Evolutionary conservation across 345 rosid species (phyloP), one percentile per base, ranked within the genome.

Genomic region (Eutrema yunnanense): DNA sequence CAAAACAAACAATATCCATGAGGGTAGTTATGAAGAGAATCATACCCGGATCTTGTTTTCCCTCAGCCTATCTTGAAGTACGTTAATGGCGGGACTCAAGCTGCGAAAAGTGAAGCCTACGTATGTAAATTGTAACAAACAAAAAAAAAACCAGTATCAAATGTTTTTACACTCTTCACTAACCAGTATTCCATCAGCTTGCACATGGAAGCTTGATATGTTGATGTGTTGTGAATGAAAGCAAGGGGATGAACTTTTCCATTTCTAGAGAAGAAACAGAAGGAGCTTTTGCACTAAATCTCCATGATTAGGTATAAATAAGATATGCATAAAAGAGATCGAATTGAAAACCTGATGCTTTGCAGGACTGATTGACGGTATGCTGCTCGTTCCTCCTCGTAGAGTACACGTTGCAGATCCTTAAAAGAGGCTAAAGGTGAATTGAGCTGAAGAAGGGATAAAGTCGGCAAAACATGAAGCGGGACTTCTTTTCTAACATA

Each of bases 181-280:
- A 59, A 94, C 99, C 99, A 95, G 71, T 92, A 88, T 65, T 95
- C 99, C 8, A 95, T 95, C 69, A 95, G 79, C 79, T 92, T 95
- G 93, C 97, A 95, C 84, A 92, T 75, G 54, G 99, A 88, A 71
- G 99, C 96, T 81, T 92, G 96, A 81, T 95, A 95, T 4, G 97
- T 95, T 2, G 97, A 88, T 32, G 96, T 86, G 83, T 92, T 96
- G 81, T 95, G 96, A 63, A 95, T 87, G 81, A 81, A 92, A 63
- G 94, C 73, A 68, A 95, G 90, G 2, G 98, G 98, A 79, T 95
- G 98, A 63, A 85, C 85, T 83, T 82, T 92, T 55, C 94, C 98
- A 54, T 80, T 80, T 78, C 98, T 95, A 51, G 3, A 57, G 11
- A 65, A 49, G 53, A 49, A 10, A 75, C 70, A 68, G 1, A 54